A percentile compares a stretch with the other conserved stretches of the same genome.
These are phyloP conservation scores for Fraxinus excelsior DNA, from an alignment of 257 asterid genomes.

Conservation along the genomic window DNA sequence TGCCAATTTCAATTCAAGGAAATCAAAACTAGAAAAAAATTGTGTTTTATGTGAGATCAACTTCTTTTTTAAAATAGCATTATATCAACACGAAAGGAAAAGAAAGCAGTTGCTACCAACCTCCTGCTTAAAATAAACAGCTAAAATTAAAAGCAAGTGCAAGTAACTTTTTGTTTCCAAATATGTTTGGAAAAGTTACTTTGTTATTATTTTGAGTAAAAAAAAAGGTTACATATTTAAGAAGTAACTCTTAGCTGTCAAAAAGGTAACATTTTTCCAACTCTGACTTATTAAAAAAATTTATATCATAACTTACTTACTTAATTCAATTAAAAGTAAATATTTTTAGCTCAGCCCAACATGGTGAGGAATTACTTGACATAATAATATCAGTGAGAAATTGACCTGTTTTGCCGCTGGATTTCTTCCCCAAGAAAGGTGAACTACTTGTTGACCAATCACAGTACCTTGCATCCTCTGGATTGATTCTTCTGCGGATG, in stretches of 20 bases:
- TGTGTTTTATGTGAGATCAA: neutral
- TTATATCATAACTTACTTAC: neutral
- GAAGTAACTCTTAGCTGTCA: neutral
- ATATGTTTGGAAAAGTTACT: neutral
- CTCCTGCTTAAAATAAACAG: neutral
- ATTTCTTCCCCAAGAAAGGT: constrained; percentile 93
- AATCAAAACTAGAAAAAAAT: neutral
- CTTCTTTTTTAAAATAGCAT: neutral
- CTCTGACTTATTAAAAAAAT: neutral
- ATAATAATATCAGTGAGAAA: constrained; percentile 11
- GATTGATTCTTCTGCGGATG: constrained; percentile 93
- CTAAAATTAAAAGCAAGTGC: neutral
- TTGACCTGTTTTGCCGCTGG: constrained; percentile 80
- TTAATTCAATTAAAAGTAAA: neutral
- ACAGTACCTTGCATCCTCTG: constrained; percentile 89
- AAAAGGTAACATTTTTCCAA: neutral
- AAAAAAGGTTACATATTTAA: neutral
- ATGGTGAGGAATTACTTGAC: constrained; percentile 13
- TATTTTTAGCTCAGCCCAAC: neutral
- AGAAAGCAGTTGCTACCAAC: neutral
- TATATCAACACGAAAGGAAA: neutral
- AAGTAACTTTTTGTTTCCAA: neutral
- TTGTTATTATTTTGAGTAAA: neutral
- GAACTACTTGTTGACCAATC: constrained; percentile 90
- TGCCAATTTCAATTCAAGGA: neutral